Evolutionary conservation across 2,329 filamentous ascomycete genomes (phyloP).

Genomic region (Mycocentrospora acerina): DNA sequence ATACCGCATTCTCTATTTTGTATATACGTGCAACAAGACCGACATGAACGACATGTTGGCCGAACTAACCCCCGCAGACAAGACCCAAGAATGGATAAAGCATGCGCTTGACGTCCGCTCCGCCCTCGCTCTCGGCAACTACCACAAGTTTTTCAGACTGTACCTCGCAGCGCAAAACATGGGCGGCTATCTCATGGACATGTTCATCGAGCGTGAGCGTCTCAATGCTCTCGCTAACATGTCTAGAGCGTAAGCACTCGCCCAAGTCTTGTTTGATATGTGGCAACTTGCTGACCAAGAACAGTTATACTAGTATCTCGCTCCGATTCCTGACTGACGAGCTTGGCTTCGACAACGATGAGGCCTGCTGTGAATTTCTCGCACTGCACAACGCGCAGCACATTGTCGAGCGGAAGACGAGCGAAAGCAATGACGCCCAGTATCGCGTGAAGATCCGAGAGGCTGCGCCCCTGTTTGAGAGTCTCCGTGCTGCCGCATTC

Average conservation of each 20-base stretch:
- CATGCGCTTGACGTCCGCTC: conserved; percentile 91
- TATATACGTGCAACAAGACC: conserved; percentile 97
- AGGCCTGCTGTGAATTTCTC: conserved; percentile 88
- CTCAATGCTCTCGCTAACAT: conserved; percentile 87
- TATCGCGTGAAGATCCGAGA: conserved; percentile 61
- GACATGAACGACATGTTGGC: conserved; percentile 97
- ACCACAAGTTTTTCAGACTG: conserved; percentile 96
- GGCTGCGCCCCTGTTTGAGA: conserved; percentile 67
- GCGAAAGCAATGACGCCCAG: conserved; percentile 29
- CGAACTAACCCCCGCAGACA: conserved; percentile 98
- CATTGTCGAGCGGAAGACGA: conserved; percentile 74
- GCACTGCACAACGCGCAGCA: conserved; percentile 75
- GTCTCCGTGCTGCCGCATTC: conserved; percentile 72
- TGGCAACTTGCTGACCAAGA: conserved; percentile 52
- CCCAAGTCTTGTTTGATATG: not conserved
- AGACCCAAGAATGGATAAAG: conserved; percentile 77
- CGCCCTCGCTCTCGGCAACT: conserved; percentile 88
- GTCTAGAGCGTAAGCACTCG: conserved; percentile 80
- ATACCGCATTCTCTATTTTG: conserved; percentile 99
- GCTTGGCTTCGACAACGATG: conserved; percentile 90
- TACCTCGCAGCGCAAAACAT: conserved; percentile 94
- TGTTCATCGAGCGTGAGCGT: conserved; percentile 94
- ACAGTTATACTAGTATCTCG: conserved; percentile 87
- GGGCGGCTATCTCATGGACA: conserved; percentile 98
- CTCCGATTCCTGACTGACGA: conserved; percentile 93